Evolutionary conservation across 352 stramenopile genomes (phyloP), one percentile per base, ranked within the genome.

Genomic region (Phytophthora crassamura): DNA sequence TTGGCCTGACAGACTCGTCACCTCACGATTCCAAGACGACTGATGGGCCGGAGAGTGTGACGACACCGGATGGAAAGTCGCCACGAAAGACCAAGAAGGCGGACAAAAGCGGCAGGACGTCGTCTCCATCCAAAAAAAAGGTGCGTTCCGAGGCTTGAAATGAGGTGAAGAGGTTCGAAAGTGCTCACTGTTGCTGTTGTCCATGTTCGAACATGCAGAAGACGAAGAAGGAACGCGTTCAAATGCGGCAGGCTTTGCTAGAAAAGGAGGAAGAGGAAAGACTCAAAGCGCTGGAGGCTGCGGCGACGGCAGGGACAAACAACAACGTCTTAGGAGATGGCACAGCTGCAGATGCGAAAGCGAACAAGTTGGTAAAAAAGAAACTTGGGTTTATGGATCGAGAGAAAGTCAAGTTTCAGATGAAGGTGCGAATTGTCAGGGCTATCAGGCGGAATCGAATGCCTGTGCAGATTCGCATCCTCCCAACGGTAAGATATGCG

Each of bases 401-500:
- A 2, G 77, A 89, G 55, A 84, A 77, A 18, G 69, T 75, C 7
- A 86, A 86, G 42, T 54, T 90, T 9, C 75, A 83, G n/a, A 53
- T 92, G 7, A 79, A 78, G 18, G 49, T 90, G 42, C 77, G 78
- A 8, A 80, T 86, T 66, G 66, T 70, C 1, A 74, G 74, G 15
- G 70, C 83, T 2, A 84, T 92, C 20, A 64, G 69, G 11, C 67
- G 77, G 18, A 90, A 84, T 43, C 81, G 79, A 4, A 88, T 91
- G 50, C 81, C 83, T 2, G 57, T 86, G 41, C 85, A 93, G 70
- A 69, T 91, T 16, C 79, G 85, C 1, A 82, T 93, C 22, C 77
- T 90, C 28, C 89, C 81, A 1, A 71, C 73, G 59, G 69, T 83
- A 55, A 28, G 7, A 7, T 33, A 7, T 11, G 32, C 18, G 25